These are phyloP conservation scores for Fabrea salina DNA, from an alignment of 169 alveolate genomes.

Conservation along the genomic window DNA sequence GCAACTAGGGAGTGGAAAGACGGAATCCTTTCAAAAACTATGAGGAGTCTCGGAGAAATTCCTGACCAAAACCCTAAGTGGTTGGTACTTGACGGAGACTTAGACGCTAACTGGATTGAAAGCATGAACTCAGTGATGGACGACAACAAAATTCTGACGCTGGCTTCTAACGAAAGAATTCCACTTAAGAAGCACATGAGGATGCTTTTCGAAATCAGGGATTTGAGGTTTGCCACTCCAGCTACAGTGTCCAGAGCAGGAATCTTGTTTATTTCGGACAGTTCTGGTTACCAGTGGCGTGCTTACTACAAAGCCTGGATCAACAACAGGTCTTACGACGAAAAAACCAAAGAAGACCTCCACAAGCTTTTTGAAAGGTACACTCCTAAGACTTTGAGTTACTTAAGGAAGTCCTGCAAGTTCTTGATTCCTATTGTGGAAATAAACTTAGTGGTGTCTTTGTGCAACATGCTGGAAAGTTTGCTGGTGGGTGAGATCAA, in stretches of 20 bases:
- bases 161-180: slow-evolving; percentile 96
- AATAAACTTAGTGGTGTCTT: slow-evolving; percentile 76
- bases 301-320: slow-evolving; percentile 94
- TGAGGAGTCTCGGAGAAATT: slow-evolving; percentile 85
- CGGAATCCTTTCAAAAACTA: slow-evolving; percentile 94
- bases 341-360: slow-evolving; percentile 83
- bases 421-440: slow-evolving; percentile 84
- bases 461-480: slow-evolving; percentile 84
- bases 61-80: slow-evolving; percentile 88
- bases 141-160: slow-evolving; percentile 96
- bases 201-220: slow-evolving; percentile 90
- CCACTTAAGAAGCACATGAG: slow-evolving; percentile 82
- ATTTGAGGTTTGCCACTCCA: slow-evolving; percentile 94
- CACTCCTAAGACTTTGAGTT: slow-evolving; percentile 86
- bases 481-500: slow-evolving; percentile 85
- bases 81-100: slow-evolving; percentile 99
- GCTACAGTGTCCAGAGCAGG: slow-evolving; percentile 99
- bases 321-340: slow-evolving; percentile 69
- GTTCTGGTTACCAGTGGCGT: slow-evolving; percentile 91
- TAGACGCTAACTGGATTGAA: slow-evolving; percentile 99
- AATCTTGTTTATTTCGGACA: slow-evolving; percentile 96
- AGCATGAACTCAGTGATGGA: slow-evolving; percentile 97
- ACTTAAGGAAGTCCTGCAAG: slow-evolving; percentile 84
- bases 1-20: slow-evolving; percentile 97
- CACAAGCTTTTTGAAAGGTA: slow-evolving; percentile 87